These are phyloP conservation scores for Deakozyma indianensis DNA, from an alignment of 805 yeast genomes.

Conservation along the genomic window DNA sequence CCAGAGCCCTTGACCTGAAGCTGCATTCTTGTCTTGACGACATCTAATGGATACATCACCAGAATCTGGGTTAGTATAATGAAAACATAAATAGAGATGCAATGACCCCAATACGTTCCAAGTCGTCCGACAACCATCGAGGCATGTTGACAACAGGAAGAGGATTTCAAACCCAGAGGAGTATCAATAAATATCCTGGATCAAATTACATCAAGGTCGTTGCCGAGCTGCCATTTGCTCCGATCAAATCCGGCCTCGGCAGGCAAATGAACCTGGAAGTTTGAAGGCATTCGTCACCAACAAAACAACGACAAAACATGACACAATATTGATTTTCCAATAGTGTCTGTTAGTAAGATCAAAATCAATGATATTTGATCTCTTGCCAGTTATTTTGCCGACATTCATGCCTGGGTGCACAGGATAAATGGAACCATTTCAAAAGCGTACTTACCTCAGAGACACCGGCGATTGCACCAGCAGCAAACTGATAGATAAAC, in stretches of 20 bases:
- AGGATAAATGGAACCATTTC: too few relatives aligned
- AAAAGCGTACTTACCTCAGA: conserved; percentile 54
- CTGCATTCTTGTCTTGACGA: conserved; percentile 93
- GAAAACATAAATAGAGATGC: neutral
- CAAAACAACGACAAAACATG: too few relatives aligned
- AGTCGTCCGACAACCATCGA: neutral
- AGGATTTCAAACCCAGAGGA: conserved; percentile 7
- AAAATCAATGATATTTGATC: too few relatives aligned
- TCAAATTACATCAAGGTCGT: too few relatives aligned
- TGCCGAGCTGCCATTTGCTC: too few relatives aligned
- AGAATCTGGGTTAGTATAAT: conserved; percentile 31
- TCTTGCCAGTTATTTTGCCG: too few relatives aligned
- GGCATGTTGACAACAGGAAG: neutral
- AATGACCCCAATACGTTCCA: neutral
- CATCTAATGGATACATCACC: conserved; percentile 93
- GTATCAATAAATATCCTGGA: conserved; percentile 32
- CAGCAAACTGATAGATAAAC: conserved; percentile 75
- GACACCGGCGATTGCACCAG: conserved; percentile 95
- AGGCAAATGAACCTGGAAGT: too few relatives aligned
- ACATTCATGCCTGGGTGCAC: too few relatives aligned
- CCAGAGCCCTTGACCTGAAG: conserved; percentile 42
- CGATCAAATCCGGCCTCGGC: too few relatives aligned
- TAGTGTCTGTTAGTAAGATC: too few relatives aligned
- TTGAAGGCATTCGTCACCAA: too few relatives aligned
- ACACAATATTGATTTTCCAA: too few relatives aligned